Percentiles rank a stretch among this genome's conserved stretches.
Conservation (phyloP, 1,284 basidiomycete genomes). For the Irpex lacteus region DNA sequence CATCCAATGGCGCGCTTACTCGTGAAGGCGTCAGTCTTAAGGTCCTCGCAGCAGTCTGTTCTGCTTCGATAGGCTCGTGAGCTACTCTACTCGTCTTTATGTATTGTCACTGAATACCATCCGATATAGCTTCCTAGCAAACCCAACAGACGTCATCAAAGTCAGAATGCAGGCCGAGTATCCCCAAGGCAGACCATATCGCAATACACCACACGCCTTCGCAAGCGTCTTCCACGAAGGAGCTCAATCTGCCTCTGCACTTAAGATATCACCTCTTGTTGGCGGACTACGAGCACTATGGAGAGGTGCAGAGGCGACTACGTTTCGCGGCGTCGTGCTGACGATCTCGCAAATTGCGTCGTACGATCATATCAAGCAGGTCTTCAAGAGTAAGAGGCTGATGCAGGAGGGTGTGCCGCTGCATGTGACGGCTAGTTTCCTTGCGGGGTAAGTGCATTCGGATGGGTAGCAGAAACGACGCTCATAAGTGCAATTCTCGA, state of each 20-base stretch:
- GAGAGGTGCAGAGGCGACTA: slow-evolving; percentile 34
- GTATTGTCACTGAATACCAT: not conserved
- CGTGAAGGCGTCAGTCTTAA: slow-evolving; percentile 34
- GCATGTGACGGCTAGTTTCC: slow-evolving; percentile 33
- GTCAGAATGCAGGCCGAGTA: slow-evolving; percentile 38
- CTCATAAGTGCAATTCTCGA: not conserved
- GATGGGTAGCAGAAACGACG: not conserved
- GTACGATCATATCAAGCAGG: slow-evolving; percentile 38
- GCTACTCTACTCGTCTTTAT: not conserved
- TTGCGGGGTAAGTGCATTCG: slow-evolving; percentile 30
- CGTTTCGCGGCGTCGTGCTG: slow-evolving; percentile 33
- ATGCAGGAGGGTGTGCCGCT: slow-evolving; percentile 35
- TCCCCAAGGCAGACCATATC: slow-evolving; percentile 32
- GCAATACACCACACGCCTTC: slow-evolving; percentile 31
- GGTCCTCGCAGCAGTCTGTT: slow-evolving; percentile 31
- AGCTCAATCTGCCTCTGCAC: slow-evolving; percentile 13
- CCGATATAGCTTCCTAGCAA: slow-evolving; percentile 29
- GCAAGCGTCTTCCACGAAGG: slow-evolving; percentile 32
- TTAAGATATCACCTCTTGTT: slow-evolving; percentile 10
- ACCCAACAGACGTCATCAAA: slow-evolving; percentile 38
- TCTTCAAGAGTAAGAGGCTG: slow-evolving; percentile 27
- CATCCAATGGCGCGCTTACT: slow-evolving; percentile 25
- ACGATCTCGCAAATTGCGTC: slow-evolving; percentile 36
- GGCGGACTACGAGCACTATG: slow-evolving; percentile 33
- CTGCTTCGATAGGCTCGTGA: slow-evolving; percentile 33